phyloP scores from a whole-genome alignment of 257 asterid genomes.

The Solanum raphanifolium region DNA sequence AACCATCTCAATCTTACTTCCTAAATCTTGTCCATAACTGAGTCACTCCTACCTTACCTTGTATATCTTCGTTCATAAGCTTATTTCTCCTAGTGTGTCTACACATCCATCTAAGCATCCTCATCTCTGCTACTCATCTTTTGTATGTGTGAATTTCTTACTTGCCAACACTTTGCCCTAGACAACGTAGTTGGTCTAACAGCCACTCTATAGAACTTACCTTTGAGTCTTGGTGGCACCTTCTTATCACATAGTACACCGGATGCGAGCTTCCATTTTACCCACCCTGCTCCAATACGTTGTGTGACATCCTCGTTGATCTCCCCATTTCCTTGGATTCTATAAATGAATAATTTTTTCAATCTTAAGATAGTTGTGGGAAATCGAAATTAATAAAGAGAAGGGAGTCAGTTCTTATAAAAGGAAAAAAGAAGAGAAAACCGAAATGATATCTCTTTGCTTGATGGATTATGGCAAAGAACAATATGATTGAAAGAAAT shows the following conservation, averaged over 20 bases:
- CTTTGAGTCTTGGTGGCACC: not conserved
- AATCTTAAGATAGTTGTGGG: not conserved
- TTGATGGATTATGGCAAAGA: not conserved
- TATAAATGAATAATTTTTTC: not conserved
- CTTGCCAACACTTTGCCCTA: not conserved
- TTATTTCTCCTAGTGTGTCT: not conserved
- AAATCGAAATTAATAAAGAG: not conserved
- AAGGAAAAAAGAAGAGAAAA: not conserved
- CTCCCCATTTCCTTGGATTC: not conserved
- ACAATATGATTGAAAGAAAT: not conserved
- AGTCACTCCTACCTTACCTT: not conserved
- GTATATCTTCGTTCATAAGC: not conserved
- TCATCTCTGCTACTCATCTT: not conserved
- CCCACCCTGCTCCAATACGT: not conserved
- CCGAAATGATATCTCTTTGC: not conserved
- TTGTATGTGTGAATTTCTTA: not conserved
- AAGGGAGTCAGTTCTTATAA: not conserved
- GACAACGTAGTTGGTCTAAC: not conserved
- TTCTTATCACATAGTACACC: not conserved
- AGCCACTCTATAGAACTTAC: not conserved
- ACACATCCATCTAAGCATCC: not conserved
- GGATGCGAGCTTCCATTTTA: not conserved
- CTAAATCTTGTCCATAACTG: not conserved
- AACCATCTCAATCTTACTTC: not conserved
- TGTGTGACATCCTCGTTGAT: not conserved